Conservation (phyloP, 2,329 filamentous ascomycete genomes). For the Epichloe gansuensis region DNA sequence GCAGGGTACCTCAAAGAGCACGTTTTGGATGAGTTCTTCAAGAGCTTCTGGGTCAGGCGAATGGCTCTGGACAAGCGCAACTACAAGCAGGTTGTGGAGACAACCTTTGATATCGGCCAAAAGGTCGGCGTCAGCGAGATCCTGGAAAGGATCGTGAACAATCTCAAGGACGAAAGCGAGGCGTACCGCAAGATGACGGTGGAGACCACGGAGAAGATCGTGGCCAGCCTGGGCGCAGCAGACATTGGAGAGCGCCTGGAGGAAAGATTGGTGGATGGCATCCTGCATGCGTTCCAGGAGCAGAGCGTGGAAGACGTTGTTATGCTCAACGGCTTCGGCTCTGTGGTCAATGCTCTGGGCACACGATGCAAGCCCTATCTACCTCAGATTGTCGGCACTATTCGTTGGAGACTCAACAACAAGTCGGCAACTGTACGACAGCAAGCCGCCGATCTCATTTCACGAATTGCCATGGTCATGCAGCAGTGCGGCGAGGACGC, state of each 20-base stretch:
- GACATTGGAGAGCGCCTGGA: conserved; percentile 89
- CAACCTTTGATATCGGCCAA: conserved; percentile 90
- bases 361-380: conserved; percentile 92
- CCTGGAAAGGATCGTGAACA: conserved; percentile 81
- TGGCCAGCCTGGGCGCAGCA: conserved; percentile 83
- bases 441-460: conserved; percentile 92
- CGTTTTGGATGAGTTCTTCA: conserved; percentile 93
- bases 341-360: conserved; percentile 89
- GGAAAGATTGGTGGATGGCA: conserved; percentile 88
- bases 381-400: conserved; percentile 92
- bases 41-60: conserved; percentile 93
- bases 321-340: conserved; percentile 95
- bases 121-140: conserved; percentile 98
- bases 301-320: conserved; percentile 93
- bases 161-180: conserved; percentile 96
- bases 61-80: conserved; percentile 98
- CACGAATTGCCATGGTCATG: conserved; percentile 96
- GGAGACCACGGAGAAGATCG: conserved; percentile 92
- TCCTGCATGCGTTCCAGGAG: conserved; percentile 93
- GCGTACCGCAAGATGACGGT: conserved; percentile 99
- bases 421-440: conserved; percentile 94
- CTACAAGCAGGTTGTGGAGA: conserved; percentile 95
- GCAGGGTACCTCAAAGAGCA: conserved; percentile 91
- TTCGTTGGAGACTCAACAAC: conserved; percentile 94
- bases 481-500: conserved; percentile 96